Base-by-base conservation (phyloP, 805 yeast genomes). In the Scheffersomyces ergatensis region DNA sequence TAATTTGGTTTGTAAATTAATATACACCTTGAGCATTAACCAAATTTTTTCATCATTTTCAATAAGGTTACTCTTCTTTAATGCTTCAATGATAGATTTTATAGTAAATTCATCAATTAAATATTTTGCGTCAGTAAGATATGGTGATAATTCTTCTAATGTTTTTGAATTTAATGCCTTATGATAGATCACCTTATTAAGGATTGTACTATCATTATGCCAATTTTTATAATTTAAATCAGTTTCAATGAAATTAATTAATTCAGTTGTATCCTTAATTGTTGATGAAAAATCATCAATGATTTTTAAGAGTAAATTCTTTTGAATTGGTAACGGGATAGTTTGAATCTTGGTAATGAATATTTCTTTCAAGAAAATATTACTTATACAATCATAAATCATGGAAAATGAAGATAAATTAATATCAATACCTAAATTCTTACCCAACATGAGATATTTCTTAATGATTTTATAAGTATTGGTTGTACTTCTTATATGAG, bases 351-450 rank as follows among this genome's bases (percentile, higher is more conserved):
- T 54, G 43, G 62, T 60, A 31, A 70, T 50, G 31, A 64, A 63
- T 24, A 49, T 43, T 41, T 70, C 74, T 35, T 65, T 63, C n/a
- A 70, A 46, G 33, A 63, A 67, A 6, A 67, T 55, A 45, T 67
- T 70, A 43, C 51, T 54, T 23, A 67, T 62, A 44, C 65, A 58
- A 40, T 63, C 67, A 47, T 68, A 70, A 14, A 70, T 51, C 34
- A 71, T 44, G 38, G 55, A 57, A 58, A 63, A 67, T 2, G 74
- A 70, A 2, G 58, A 50, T 30, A 70, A 50, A 45, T 68, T 58
- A 31, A 57, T 54, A 16, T 52, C 53, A 13, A 70, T 43, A 17
- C 46, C 52, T 33, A 61, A 47, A 3, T 48, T 41, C 36, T 55
- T 44, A 33, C 62, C 50, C 15, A 70, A 43, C 34, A 48, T 49